These are phyloP conservation scores for Aspergillus ellipticus DNA, from an alignment of 495 filamentous ascomycete genomes.

Conservation along the genomic window DNA sequence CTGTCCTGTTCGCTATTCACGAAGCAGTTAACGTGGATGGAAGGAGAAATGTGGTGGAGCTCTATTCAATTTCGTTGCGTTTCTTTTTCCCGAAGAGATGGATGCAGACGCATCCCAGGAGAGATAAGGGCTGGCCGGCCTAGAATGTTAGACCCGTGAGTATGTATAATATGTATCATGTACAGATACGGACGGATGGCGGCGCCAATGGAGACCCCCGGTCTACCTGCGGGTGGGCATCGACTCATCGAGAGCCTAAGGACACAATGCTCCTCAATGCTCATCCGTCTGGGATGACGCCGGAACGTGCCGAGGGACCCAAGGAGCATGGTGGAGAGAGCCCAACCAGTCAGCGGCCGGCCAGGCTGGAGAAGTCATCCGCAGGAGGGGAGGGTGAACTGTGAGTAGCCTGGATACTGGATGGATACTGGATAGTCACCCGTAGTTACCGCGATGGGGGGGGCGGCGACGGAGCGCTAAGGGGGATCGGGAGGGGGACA, in stretches of 20 bases:
- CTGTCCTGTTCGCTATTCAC: not conserved
- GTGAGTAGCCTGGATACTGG: not conserved
- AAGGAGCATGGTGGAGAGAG: not conserved
- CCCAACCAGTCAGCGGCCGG: not conserved
- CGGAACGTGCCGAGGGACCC: constrained; percentile 3
- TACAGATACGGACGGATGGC: not conserved
- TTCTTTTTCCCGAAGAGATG: not conserved
- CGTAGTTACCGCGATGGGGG: not conserved
- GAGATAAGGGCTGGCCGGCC: not conserved
- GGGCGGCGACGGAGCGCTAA: not conserved
- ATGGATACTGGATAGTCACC: not conserved
- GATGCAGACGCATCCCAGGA: not conserved
- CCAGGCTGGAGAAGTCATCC: not conserved
- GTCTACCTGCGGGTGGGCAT: not conserved
- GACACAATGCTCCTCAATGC: not conserved
- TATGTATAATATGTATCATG: too few species aligned
- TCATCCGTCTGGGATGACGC: not conserved
- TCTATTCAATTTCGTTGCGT: not conserved
- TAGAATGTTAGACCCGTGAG: not conserved
- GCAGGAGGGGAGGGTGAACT: not conserved
- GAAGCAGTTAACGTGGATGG: not conserved
- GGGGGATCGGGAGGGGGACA: not conserved
- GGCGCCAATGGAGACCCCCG: not conserved
- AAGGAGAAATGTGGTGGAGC: not conserved
- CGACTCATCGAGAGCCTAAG: not conserved